phyloP scores from a whole-genome alignment of 1,139 yeast genomes.

The Geotrichum klebahnii region DNA sequence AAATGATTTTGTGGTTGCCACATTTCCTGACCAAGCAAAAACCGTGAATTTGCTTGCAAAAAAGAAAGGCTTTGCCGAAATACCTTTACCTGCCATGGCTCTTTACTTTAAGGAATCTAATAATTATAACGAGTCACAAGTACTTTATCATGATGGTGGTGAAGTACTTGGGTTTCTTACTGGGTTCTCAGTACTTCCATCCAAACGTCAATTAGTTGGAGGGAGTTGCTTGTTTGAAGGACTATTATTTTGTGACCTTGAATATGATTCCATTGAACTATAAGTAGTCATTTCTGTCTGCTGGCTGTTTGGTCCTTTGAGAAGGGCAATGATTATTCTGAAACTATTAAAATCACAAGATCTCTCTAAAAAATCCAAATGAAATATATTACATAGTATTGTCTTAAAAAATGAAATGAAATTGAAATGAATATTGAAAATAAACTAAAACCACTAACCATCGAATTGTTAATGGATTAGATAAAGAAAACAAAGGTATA shows the following conservation, averaged over 20 bases:
- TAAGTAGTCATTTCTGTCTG: no score
- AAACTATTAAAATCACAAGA: no score
- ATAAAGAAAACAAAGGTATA: no score
- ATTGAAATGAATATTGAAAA: no score
- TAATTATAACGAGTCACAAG: constrained; percentile 6
- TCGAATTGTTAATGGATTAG: no score
- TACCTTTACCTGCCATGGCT: constrained; percentile 12
- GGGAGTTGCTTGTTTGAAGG: constrained; percentile 22
- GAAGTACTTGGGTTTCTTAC: constrained; percentile 10
- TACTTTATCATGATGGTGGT: constrained; percentile 12
- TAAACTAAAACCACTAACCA: no score
- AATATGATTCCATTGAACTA: no score
- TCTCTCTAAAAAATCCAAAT: no score
- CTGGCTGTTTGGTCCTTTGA: no score
- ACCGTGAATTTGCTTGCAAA: not conserved
- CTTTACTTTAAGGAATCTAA: constrained; percentile 11
- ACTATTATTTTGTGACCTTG: constrained; percentile 20
- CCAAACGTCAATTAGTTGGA: constrained; percentile 11
- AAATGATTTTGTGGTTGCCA: constrained; percentile 24
- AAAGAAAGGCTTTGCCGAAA: not conserved
- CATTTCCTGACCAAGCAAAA: constrained; percentile 21
- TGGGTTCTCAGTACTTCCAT: constrained; percentile 6
- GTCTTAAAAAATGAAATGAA: no score
- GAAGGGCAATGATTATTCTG: no score
- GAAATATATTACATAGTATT: no score